phyloP scores from a whole-genome alignment of 495 filamentous ascomycete species.

The Neurospora tetrasperma region DNA sequence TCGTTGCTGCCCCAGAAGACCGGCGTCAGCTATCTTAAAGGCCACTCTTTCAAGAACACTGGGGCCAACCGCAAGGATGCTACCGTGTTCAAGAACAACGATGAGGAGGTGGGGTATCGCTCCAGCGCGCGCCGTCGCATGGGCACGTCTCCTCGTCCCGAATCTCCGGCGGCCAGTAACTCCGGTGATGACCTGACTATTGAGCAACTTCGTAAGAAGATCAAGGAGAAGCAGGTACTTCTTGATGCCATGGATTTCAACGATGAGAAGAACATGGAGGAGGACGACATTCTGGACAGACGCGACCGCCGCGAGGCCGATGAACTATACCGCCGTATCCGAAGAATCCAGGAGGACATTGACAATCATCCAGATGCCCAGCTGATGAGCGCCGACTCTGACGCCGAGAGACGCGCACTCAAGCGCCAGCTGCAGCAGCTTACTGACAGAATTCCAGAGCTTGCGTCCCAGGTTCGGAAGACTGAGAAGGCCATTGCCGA shows the following conservation, averaged over 20 bases:
- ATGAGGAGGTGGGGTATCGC: constrained; percentile 78
- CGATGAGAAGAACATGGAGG: constrained; percentile 79
- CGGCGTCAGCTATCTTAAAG: constrained; percentile 96
- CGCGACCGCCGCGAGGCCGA: constrained; percentile 87
- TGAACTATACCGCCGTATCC: constrained; percentile 83
- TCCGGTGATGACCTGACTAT: constrained; percentile 72
- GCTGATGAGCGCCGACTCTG: constrained; percentile 63
- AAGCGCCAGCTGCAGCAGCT: constrained; percentile 81
- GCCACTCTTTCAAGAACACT: constrained; percentile 71
- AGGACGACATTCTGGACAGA: constrained; percentile 86
- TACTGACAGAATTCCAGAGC: constrained; percentile 80
- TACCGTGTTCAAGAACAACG: constrained; percentile 94
- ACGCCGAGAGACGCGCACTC: constrained; percentile 74
- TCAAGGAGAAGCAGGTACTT: constrained; percentile 88
- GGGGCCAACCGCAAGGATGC: constrained; percentile 69
- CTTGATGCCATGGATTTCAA: constrained; percentile 97
- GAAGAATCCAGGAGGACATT: constrained; percentile 94
- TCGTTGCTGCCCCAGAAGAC: constrained; percentile 88
- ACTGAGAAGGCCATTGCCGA: constrained; percentile 90
- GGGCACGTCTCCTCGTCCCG: constrained; percentile 63
- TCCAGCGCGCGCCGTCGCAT: constrained; percentile 87
- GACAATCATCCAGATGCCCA: constrained; percentile 78
- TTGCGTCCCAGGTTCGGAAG: constrained; percentile 83
- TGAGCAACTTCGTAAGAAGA: constrained; percentile 85
- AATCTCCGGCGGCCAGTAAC: constrained; percentile 59